Base-by-base conservation (phyloP, 169 alveolate species). In the Babesia bovis region DNA sequence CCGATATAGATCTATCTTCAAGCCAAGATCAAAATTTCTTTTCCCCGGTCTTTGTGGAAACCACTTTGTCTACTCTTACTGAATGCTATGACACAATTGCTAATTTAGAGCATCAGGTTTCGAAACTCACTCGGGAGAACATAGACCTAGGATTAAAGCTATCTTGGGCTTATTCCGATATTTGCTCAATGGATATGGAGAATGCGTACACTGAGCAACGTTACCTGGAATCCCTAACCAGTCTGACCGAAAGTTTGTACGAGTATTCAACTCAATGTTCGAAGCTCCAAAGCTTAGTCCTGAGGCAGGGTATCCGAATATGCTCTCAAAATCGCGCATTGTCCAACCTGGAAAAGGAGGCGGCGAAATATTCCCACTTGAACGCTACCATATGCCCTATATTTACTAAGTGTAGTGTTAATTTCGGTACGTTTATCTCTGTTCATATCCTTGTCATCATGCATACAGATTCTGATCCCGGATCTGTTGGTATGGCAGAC, bases 101-200 rank as follows among this genome's bases (percentile, higher is more conserved):
- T 32, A 42, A 40, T n/a, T 19, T 75, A 49, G 79, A 75, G 30
- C 21, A 28, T 23, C 61, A 65, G 57, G 72, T 63, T 7, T 5
- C 49, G 23, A 41, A 33, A 15, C 79, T 75, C 23, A 49, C 77
- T 7, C 69, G 55, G 4, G 79, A 55, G 21, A 65, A 75, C 56
- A 36, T 55, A 33, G 73, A 61, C 10, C 50, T 75, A 58, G 10
- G 33, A 38, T 6, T 61, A 56, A 49, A 66, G 42, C 44, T 75
- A 23, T 63, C 71, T 13, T 60, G 40, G 23, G 77, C 73, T 17
- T 56, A 53, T 15, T 60, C 70, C 17, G 78, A 42, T 12, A n/a
- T 60, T 15, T 4, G 32, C 60, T 47, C n/a, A 6, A 42, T 63
- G n/a, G 52, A 63, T 3, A 32, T 47, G 32, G 73, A 63, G 61